Evolutionary conservation across 139 green algal genomes (phyloP).

Genomic region (Chlamydomonas sphaeroides): DNA sequence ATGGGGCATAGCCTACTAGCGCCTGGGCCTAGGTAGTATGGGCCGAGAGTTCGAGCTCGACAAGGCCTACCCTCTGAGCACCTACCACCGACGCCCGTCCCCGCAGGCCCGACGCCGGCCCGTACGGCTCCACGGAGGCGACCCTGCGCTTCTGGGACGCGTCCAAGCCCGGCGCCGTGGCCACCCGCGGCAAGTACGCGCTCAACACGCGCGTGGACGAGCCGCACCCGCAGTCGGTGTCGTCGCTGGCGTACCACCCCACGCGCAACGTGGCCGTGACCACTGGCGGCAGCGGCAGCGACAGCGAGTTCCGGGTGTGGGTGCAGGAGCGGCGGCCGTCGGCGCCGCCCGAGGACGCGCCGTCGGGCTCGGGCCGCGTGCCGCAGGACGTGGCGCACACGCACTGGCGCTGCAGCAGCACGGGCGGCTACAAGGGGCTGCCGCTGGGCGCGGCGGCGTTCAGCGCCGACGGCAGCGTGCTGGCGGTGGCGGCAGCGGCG

Average conservation of each 20-base stretch:
- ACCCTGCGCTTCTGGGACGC: slow-evolving; percentile 71
- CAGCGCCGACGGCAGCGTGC: slow-evolving; percentile 75
- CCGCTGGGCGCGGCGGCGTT: slow-evolving; percentile 66
- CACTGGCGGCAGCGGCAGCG: slow-evolving; percentile 20
- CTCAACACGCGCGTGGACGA: slow-evolving; percentile 69
- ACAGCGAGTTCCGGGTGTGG: slow-evolving; percentile 68
- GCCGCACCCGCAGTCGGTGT: slow-evolving; percentile 63
- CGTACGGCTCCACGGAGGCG: slow-evolving; percentile 39
- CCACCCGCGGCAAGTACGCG: too few relatives aligned
- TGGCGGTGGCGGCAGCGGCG: slow-evolving; percentile 61
- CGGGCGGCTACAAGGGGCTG: slow-evolving; percentile 60
- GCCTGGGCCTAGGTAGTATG: too few relatives aligned
- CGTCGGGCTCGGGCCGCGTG: background rate
- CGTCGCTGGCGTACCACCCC: slow-evolving; percentile 60
- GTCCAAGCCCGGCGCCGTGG: background rate
- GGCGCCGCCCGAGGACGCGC: background rate
- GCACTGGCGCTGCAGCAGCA: slow-evolving; percentile 55
- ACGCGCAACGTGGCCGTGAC: slow-evolving; percentile 62
- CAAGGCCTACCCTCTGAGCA: background rate
- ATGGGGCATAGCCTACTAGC: too few relatives aligned
- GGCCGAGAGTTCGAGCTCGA: too few relatives aligned
- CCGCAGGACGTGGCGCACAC: background rate
- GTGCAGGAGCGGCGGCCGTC: slow-evolving; percentile 13
- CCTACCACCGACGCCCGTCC: too few relatives aligned
- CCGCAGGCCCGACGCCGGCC: slow-evolving; percentile 17